phyloP scores from a whole-genome alignment of 2,329 filamentous ascomycete genomes.

The Penicillium sp. region DNA sequence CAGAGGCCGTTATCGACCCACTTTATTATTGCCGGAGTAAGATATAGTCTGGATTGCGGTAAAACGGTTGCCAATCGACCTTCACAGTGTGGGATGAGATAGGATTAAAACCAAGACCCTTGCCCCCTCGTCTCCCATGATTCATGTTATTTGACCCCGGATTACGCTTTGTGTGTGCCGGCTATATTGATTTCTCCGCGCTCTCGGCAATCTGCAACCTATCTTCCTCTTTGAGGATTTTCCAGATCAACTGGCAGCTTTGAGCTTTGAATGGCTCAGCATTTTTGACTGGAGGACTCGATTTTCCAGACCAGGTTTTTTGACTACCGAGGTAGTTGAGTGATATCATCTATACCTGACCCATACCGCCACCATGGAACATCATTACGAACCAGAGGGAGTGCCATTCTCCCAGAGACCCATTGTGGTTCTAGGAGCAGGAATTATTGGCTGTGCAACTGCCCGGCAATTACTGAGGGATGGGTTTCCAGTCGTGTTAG shows the following conservation, averaged over 20 bases:
- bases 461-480: slow-evolving; percentile 37
- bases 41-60: slow-evolving; percentile 1
- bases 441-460: slow-evolving; percentile 42
- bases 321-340: background rate
- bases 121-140: background rate
- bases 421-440: slow-evolving; percentile 40
- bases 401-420: slow-evolving; percentile 37
- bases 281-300: background rate
- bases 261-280: too few species aligned
- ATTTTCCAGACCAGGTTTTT: background rate
- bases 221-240: too few species aligned
- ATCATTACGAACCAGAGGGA: slow-evolving; percentile 22
- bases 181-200: too few species aligned
- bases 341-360: background rate
- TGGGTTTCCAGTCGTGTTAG: slow-evolving; percentile 37
- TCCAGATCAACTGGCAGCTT: too few species aligned
- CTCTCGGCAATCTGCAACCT: too few species aligned
- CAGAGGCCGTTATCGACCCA: slow-evolving; percentile 8
- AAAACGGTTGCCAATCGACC: background rate
- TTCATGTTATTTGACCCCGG: background rate
- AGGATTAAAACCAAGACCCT: background rate
- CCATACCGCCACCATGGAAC: slow-evolving; percentile 21
- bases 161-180: background rate
- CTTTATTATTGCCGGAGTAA: slow-evolving; percentile 11
- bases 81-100: background rate